Evolutionary conservation across 257 asterid species (phyloP).

Genomic region (Solanum pinnatisectum): DNA sequence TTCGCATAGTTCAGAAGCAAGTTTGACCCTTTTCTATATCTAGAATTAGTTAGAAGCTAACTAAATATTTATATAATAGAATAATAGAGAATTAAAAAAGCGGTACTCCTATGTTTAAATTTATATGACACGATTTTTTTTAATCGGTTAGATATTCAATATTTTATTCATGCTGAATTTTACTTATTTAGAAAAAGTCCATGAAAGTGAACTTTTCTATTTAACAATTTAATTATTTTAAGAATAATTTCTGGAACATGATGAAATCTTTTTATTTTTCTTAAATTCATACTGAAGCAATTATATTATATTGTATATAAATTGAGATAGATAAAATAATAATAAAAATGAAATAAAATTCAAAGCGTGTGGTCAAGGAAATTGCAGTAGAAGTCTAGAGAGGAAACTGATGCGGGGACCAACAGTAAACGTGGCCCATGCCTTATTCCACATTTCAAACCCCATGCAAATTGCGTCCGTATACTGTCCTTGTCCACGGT

Average conservation of each 20-base stretch:
- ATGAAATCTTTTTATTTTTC: too few species aligned
- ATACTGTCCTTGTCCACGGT: not conserved
- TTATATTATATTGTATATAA: too few species aligned
- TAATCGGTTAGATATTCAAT: too few species aligned
- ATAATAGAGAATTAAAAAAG: too few species aligned
- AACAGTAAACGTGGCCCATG: not conserved
- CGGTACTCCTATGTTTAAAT: too few species aligned
- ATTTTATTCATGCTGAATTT: not conserved
- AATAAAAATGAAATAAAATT: not conserved
- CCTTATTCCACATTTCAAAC: not conserved
- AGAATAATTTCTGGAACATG: not conserved
- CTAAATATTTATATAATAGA: too few species aligned
- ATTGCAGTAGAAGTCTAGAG: not conserved
- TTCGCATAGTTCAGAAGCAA: too few species aligned
- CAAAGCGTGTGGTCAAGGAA: not conserved
- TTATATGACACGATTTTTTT: too few species aligned
- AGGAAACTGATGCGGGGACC: not conserved
- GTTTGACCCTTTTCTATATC: not conserved
- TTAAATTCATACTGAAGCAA: too few species aligned
- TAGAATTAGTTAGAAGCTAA: not conserved
- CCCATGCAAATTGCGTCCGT: not conserved
- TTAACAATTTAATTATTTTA: too few species aligned
- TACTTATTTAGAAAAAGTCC: not conserved
- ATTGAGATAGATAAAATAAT: too few species aligned
- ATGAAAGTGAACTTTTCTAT: not conserved